A percentile compares a stretch with the other conserved stretches of the same genome.
Evolutionary conservation across 495 filamentous ascomycete species (phyloP).

Genomic region (Penicillium egyptiacum): DNA sequence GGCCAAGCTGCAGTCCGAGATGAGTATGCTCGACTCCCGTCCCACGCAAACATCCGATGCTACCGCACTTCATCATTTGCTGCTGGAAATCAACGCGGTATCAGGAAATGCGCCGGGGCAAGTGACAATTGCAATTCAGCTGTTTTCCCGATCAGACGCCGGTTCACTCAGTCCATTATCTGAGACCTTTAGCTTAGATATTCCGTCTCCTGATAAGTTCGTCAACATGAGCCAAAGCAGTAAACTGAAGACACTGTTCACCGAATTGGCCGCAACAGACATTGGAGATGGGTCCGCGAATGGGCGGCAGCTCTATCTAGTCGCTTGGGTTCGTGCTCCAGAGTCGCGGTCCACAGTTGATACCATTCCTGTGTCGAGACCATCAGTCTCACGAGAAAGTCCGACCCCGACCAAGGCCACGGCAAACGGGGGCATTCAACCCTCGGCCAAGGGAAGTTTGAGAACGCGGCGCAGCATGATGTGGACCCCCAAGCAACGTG

Average conservation of each 20-base stretch:
- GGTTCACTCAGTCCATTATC: conserved; percentile 66
- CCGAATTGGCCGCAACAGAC: conserved; percentile 77
- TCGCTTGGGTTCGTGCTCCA: conserved; percentile 74
- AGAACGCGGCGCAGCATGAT: conserved; percentile 76
- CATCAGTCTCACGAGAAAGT: conserved; percentile 41
- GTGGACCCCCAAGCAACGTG: conserved; percentile 59
- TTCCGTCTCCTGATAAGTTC: conserved; percentile 70
- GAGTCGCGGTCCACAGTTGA: conserved; percentile 51
- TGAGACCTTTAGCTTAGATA: conserved; percentile 78
- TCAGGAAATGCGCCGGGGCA: conserved; percentile 68
- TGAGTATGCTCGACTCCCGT: conserved; percentile 86
- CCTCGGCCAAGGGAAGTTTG: conserved; percentile 42
- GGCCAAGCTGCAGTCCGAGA: conserved; percentile 86
- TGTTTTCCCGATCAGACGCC: conserved; percentile 67
- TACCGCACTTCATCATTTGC: conserved; percentile 76
- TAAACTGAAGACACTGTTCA: conserved; percentile 81
- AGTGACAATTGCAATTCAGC: conserved; percentile 74
- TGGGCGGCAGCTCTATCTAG: conserved; percentile 71
- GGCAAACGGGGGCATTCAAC: conserved; percentile 22
- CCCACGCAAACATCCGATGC: conserved; percentile 66
- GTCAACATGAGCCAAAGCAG: conserved; percentile 54
- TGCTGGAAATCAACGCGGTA: conserved; percentile 80
- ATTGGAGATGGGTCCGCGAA: conserved; percentile 72
- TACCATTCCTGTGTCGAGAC: conserved; percentile 26
- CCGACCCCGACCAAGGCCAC: conserved; percentile 33